A percentile compares a stretch with the other conserved stretches of the same genome.
Evolutionary conservation across 2,329 filamentous ascomycete species (phyloP).

Genomic region (Didymosphaeria variabile): DNA sequence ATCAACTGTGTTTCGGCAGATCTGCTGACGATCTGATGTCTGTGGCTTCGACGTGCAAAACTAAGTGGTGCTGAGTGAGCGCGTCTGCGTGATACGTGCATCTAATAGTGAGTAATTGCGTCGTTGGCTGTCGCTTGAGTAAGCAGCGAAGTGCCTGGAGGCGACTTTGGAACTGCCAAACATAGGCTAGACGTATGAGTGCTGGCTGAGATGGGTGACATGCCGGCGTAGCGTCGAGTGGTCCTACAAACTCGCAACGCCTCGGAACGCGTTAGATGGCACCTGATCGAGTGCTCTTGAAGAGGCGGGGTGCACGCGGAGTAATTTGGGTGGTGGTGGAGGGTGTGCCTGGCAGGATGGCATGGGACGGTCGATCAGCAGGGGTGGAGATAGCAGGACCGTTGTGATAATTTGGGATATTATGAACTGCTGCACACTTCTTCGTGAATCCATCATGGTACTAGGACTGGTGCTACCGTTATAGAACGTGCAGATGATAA

Average conservation of each 20-base stretch:
- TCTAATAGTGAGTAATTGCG: background rate
- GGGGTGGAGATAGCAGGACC: slow-evolving; percentile 6
- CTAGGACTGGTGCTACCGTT: background rate
- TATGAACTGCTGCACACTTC: background rate
- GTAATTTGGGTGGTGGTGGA: slow-evolving; percentile 1
- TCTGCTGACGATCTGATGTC: background rate
- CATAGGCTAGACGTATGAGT: slow-evolving; percentile 17
- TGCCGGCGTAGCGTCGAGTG: slow-evolving; percentile 10
- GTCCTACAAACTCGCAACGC: background rate
- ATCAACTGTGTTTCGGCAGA: background rate
- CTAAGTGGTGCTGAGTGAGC: background rate
- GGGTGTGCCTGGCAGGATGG: slow-evolving; percentile 5
- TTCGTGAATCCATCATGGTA: background rate
- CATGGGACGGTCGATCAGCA: slow-evolving; percentile 4
- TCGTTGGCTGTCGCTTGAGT: slow-evolving; percentile 10
- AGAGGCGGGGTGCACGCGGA: slow-evolving; percentile 1
- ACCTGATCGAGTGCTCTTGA: background rate
- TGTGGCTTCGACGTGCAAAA: background rate
- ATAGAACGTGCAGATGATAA: slow-evolving; percentile 5
- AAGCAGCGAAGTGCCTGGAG: slow-evolving; percentile 8
- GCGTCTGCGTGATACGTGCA: background rate
- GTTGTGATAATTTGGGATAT: background rate
- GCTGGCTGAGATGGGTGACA: slow-evolving; percentile 16
- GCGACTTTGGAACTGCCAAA: slow-evolving; percentile 18
- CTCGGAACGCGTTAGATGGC: background rate